These are phyloP conservation scores for Candida sanyaensis DNA, from an alignment of 1,139 yeast species.

Conservation along the genomic window DNA sequence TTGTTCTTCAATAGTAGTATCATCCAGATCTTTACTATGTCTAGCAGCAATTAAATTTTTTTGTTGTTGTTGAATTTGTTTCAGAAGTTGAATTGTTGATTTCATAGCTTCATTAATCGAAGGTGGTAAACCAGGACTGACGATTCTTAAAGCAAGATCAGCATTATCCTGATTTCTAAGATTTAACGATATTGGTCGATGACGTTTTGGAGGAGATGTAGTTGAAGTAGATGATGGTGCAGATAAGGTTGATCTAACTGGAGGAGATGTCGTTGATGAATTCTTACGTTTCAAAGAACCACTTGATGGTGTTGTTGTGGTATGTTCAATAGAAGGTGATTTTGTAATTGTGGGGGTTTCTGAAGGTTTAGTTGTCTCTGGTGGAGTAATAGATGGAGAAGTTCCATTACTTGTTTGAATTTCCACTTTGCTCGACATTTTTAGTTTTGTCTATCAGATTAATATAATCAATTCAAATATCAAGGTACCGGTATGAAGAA, in stretches of 20 bases:
- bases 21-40: constrained; percentile 14
- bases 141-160: constrained; percentile 40
- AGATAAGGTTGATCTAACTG: background rate
- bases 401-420: constrained; percentile 1
- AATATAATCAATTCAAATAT: too few relatives aligned
- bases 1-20: constrained; percentile 7
- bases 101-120: constrained; percentile 49
- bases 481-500: too few relatives aligned
- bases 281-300: constrained; percentile 1
- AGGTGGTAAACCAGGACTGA: constrained; percentile 53
- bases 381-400: constrained; percentile 1
- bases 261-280: constrained; percentile 2
- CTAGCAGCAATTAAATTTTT: constrained; percentile 47
- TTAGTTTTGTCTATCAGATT: background rate
- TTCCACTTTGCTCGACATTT: constrained; percentile 8
- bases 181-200: constrained; percentile 23
- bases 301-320: background rate
- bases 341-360: background rate
- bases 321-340: background rate
- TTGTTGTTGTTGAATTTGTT: constrained; percentile 51
- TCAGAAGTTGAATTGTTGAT: constrained; percentile 46
- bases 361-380: constrained; percentile 2
- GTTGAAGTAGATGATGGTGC: background rate
- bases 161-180: constrained; percentile 13
- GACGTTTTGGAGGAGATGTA: constrained; percentile 17